These are phyloP conservation scores for Periconia macrospinosa DNA, from an alignment of 2,329 filamentous ascomycete species.

Conservation along the genomic window DNA sequence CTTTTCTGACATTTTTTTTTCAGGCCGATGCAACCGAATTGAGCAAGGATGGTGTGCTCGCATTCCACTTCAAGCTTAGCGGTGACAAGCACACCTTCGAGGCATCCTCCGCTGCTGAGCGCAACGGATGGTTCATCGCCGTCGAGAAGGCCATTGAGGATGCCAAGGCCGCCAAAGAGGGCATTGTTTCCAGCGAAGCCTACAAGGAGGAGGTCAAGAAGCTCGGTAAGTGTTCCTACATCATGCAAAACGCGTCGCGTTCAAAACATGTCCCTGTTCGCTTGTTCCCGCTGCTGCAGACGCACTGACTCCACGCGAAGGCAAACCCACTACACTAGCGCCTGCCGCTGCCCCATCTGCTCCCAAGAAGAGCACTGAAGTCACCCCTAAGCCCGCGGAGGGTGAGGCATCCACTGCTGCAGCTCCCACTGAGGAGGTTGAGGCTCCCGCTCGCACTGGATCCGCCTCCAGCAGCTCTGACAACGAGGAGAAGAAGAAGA, in stretches of 20 bases:
- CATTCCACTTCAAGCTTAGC: conserved; percentile 83
- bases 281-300: conserved; percentile 31
- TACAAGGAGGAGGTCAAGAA: conserved; percentile 87
- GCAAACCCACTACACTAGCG: conserved; percentile 45
- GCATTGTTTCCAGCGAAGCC: conserved; percentile 74
- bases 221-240: conserved; percentile 54
- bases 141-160: conserved; percentile 81
- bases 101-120: conserved; percentile 72
- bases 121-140: conserved; percentile 88
- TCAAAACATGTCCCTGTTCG: conserved; percentile 28
- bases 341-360: conserved; percentile 44
- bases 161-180: conserved; percentile 77
- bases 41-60: conserved; percentile 71
- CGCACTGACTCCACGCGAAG: conserved; percentile 42
- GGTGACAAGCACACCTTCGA: conserved; percentile 95
- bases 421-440: conserved; percentile 17
- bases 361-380: conserved; percentile 54
- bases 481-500: conserved; percentile 52
- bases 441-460: conserved; percentile 39
- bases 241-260: conserved; percentile 16
- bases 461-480: conserved; percentile 45
- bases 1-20: conserved; percentile 34
- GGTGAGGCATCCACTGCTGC: conserved; percentile 25
- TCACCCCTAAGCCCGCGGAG: conserved; percentile 43
- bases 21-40: conserved; percentile 73